These are phyloP conservation scores for Yarrowia hollandica DNA, from an alignment of 805 yeast species.

Conservation along the genomic window DNA sequence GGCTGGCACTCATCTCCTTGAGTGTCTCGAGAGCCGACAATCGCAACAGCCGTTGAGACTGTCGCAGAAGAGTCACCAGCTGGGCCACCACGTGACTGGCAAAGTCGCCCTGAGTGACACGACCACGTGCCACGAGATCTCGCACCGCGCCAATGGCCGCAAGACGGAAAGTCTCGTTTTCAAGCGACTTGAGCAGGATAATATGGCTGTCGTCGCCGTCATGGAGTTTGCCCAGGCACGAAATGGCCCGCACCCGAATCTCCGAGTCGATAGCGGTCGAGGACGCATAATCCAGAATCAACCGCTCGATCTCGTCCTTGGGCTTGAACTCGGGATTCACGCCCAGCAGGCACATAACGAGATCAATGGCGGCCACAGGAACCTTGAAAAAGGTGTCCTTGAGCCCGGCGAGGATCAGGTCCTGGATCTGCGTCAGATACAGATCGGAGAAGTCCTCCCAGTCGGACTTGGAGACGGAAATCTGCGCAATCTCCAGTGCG, in stretches of 20 bases:
- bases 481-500: neutral
- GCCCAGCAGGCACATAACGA: neutral
- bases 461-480: constrained; percentile 12
- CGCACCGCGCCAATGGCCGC: constrained; percentile 40
- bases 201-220: neutral
- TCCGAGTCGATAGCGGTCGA: constrained; percentile 44
- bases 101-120: constrained; percentile 35
- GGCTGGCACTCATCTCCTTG: constrained; percentile 13
- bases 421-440: constrained; percentile 28
- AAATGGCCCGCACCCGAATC: constrained; percentile 44
- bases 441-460: neutral
- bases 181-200: constrained; percentile 33
- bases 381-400: constrained; percentile 44
- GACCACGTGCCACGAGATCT: constrained; percentile 30
- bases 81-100: constrained; percentile 31
- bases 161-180: constrained; percentile 44
- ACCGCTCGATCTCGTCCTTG: constrained; percentile 34
- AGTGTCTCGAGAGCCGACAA: constrained; percentile 35
- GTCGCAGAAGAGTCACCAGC: constrained; percentile 34
- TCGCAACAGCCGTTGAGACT: constrained; percentile 36
- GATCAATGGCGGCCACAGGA: constrained; percentile 18
- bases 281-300: constrained; percentile 43
- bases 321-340: neutral
- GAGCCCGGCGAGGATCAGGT: constrained; percentile 40
- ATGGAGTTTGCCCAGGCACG: constrained; percentile 38